Evolutionary conservation across 2,329 filamentous ascomycete species (phyloP), one percentile per base, ranked within the genome.

Genomic region (Talaromyces sp.): DNA sequence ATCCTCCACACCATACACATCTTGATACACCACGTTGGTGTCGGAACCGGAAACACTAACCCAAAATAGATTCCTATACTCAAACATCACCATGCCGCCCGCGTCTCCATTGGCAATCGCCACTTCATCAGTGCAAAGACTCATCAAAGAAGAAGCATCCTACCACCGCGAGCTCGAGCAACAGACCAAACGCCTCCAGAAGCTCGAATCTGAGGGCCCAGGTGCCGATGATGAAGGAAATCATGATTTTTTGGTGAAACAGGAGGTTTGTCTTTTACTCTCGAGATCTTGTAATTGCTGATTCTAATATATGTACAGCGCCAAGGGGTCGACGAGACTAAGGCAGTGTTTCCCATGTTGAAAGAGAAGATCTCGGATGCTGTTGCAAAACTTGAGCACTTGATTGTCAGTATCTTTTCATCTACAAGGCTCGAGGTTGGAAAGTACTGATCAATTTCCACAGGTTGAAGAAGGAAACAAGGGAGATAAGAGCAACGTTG

Each of bases 111-210:
- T 97, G 76, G 79, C 87, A 72, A 95, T 97, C 74, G 88, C 90
- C 52, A 95, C 91, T 27, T 87, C 89, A 67, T 88, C 92, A 22
- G 87, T 98, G 70, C 83, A 86, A 72, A 92, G 95, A 66, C 86
- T 98, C 57, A 87, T 97, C 70, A 97, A 96, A 79, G 95, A 99
- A 78, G 92, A 97, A 78, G 83, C 85, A 45, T 94, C 89, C 72
- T 98, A 99, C 81, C 90, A 93, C 82, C 90, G 90, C 75, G 95
- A 99, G 78, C 85, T 93, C 22, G 82, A 85, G 68, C 83, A 89
- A 69, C 93, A 98, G 76, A 84, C 91, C 71, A 84, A 85, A 67
- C 87, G 88, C 75, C 83, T 96, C 19, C 84, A 88, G 75, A 65
- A 63, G 48, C 57, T 67, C 33, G 81, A 83, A 52, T 62, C 64